Evolutionary conservation across 176 grass and related monocot genomes (phyloP), one percentile per base, ranked within the genome.

Genomic region (Ampelocalamus luodianensis): DNA sequence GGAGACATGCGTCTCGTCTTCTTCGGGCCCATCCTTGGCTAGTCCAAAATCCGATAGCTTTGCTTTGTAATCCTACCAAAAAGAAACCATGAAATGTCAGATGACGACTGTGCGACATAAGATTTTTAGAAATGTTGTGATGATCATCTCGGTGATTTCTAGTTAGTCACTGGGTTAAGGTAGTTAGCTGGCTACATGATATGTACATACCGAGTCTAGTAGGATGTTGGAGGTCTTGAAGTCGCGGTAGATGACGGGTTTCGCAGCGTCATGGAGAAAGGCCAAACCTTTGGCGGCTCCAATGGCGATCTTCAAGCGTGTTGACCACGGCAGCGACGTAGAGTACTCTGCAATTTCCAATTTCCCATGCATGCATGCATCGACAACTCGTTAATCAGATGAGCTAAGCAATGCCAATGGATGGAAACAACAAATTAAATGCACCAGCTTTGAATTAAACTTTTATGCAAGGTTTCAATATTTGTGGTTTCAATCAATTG

Each of bases 191-290:
- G 58, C n/a, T 5, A 24, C 58, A 62, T 22, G 27, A 11, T 16
- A 74, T 43, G 16, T 10, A 36, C 36, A 53, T 84, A 97, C 95
- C 80, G 89, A 85, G 65, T 94, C 90, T 5, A 97, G 69, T 69
- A 97, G 82, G 61, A 97, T 94, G 75, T 97, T 97, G 27, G 95
- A 97, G 55, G 90, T 84, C 75, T 97, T 97, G 67, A 97, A 97
- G 65, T 97, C 95, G 17, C 95, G 77, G 72, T 94, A 94, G 62
- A 97, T 97, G 51, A 97, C 87, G 0, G 90, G 92, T 17, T 90
- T 90, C 4, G 82, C 79, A 44, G 87, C 79, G 37, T 94, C 92
- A 46, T 97, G 92, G 79, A 97, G 95, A 74, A 97, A 94, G 78
- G 79, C 84, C 42, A 97, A 74, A 60, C 95, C 95, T 76, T 89